Conservation (phyloP, 176 grass and related monocot species). For the Ananas comosus region DNA sequence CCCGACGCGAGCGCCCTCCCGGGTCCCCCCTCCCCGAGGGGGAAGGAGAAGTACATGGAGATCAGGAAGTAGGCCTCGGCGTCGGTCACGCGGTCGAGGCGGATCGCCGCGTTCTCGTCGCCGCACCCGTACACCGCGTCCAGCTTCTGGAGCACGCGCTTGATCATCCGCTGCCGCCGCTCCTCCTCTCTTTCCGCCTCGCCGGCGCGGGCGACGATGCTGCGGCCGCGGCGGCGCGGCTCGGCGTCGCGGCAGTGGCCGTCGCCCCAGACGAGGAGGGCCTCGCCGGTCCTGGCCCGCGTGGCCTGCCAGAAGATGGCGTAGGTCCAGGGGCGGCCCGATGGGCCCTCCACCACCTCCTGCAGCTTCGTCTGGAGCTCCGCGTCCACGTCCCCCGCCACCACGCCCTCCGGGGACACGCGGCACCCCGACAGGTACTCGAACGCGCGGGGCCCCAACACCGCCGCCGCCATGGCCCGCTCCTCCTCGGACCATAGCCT, state of each 20-base stretch:
- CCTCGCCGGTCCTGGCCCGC: constrained; percentile 15
- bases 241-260: constrained; percentile 64
- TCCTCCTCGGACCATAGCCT: constrained; percentile 58
- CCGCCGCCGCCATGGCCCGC: constrained; percentile 42
- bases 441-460: constrained; percentile 58
- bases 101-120: constrained; percentile 54
- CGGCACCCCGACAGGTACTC: constrained; percentile 49
- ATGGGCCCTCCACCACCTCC: constrained; percentile 48
- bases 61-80: constrained; percentile 82
- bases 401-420: constrained; percentile 37
- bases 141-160: constrained; percentile 68
- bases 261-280: constrained; percentile 73
- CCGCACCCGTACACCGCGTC: constrained; percentile 50
- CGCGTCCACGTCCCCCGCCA: constrained; percentile 6
- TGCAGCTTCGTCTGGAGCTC: constrained; percentile 48
- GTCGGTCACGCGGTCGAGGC: constrained; percentile 57
- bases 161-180: constrained; percentile 27
- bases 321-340: constrained; percentile 38
- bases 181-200: constrained; percentile 20
- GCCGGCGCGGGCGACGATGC: neutral
- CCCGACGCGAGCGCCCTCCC: constrained; percentile 36
- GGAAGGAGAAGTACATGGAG: constrained; percentile 93
- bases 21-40: constrained; percentile 41
- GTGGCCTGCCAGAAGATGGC: constrained; percentile 90
- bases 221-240: neutral